A percentile compares a stretch with the other conserved stretches of the same genome.
These are phyloP conservation scores for Mycena rebaudengoi DNA, from an alignment of 768 basidiomycete species.

Conservation along the genomic window DNA sequence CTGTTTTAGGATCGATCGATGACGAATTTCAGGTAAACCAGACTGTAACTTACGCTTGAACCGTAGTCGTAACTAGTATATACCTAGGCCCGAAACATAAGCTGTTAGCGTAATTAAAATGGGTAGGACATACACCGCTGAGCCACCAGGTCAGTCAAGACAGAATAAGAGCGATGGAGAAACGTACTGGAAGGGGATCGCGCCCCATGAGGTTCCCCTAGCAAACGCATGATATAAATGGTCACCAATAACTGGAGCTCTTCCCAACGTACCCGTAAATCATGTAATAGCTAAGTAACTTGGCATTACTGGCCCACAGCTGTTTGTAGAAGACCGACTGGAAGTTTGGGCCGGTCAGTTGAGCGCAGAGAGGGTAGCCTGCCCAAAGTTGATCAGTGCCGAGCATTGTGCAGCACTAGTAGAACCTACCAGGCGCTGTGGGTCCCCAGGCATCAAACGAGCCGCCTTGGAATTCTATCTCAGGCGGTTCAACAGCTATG, in stretches of 20 bases:
- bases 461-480: conserved; percentile 71
- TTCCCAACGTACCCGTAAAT: conserved; percentile 65
- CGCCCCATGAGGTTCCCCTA: conserved; percentile 90
- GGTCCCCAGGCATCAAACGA: conserved; percentile 87
- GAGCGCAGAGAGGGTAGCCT: conserved; percentile 72
- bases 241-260: not conserved
- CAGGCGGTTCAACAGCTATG: not conserved
- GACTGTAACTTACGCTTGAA: conserved; percentile 49
- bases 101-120: not conserved
- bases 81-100: conserved; percentile 2
- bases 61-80: conserved; percentile 84
- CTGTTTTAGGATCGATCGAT: conserved; percentile 28
- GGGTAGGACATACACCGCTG: conserved; percentile 5
- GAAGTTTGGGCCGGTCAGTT: conserved; percentile 77
- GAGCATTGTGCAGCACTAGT: not conserved
- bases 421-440: conserved; percentile 62
- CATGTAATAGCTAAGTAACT: conserved; percentile 89
- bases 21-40: not conserved
- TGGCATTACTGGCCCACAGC: conserved; percentile 84
- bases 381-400: conserved; percentile 8
- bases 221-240: not conserved
- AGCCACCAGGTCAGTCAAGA: conserved; percentile 4
- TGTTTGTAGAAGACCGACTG: conserved; percentile 82
- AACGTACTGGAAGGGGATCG: conserved; percentile 79
- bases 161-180: conserved; percentile 43